phyloP scores from a whole-genome alignment of 805 yeast species.

The Ascoidea rubescens region DNA sequence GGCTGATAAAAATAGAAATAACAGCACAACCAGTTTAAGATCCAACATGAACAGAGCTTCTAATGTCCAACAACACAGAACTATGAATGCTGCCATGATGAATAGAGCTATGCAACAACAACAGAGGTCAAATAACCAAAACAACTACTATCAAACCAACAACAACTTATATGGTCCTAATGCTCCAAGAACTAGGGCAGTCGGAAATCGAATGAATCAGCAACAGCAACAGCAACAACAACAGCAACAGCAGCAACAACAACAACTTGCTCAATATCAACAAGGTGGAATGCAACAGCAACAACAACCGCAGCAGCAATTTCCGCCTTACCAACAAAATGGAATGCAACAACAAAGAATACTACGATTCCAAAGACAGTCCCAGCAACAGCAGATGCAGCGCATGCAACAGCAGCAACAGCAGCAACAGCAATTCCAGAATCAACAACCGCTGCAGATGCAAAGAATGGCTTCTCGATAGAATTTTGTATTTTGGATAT shows the following conservation, averaged over 20 bases:
- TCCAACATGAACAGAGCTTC: background rate
- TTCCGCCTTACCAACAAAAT: too few relatives aligned
- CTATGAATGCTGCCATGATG: background rate
- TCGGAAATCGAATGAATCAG: background rate
- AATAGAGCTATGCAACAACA: background rate
- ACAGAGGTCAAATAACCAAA: background rate
- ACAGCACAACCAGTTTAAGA: background rate
- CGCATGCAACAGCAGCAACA: background rate
- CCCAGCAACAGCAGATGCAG: background rate
- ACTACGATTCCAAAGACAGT: background rate
- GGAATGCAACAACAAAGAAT: background rate
- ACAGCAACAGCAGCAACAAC: too few relatives aligned
- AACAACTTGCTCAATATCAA: too few relatives aligned
- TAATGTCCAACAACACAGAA: background rate
- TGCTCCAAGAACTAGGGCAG: background rate
- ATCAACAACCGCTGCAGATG: background rate
- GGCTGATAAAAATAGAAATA: background rate
- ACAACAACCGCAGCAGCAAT: background rate
- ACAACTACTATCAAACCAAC: too few relatives aligned
- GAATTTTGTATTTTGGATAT: background rate
- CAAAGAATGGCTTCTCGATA: background rate
- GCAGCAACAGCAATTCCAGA: background rate
- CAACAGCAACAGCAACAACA: background rate
- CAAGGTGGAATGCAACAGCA: background rate
- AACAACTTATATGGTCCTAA: background rate